Evolutionary conservation across 495 filamentous ascomycete genomes (phyloP).

Genomic region (Tuber calosporum): DNA sequence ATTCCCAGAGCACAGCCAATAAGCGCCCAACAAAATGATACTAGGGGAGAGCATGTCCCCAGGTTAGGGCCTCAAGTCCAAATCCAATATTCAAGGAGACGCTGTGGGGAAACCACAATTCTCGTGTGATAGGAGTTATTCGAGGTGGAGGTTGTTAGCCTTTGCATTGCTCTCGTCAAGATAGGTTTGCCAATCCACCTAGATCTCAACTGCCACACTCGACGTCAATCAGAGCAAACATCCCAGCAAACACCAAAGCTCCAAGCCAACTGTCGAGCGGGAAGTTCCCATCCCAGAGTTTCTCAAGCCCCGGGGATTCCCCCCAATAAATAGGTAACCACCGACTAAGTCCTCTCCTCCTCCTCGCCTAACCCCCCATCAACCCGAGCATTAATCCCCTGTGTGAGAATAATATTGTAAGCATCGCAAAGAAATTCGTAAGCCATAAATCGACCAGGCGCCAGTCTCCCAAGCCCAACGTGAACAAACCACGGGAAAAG

Average conservation of each 20-base stretch:
- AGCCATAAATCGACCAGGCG: background rate
- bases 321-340: background rate
- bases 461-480: background rate
- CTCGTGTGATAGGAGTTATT: background rate
- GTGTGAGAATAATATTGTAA: background rate
- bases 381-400: background rate
- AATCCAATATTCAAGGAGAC: background rate
- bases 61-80: background rate
- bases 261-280: background rate
- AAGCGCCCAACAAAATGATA: background rate
- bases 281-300: background rate
- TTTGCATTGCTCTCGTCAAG: background rate
- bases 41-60: background rate
- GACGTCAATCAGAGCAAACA: background rate
- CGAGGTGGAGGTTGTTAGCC: background rate
- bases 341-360: background rate
- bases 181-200: background rate
- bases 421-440: background rate
- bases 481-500: background rate
- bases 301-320: background rate
- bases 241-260: background rate
- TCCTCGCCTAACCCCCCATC: background rate
- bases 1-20: background rate
- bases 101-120: background rate
- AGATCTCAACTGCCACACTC: background rate